phyloP scores from a whole-genome alignment of 257 asterid genomes.

The Ophiorrhiza pumila region DNA sequence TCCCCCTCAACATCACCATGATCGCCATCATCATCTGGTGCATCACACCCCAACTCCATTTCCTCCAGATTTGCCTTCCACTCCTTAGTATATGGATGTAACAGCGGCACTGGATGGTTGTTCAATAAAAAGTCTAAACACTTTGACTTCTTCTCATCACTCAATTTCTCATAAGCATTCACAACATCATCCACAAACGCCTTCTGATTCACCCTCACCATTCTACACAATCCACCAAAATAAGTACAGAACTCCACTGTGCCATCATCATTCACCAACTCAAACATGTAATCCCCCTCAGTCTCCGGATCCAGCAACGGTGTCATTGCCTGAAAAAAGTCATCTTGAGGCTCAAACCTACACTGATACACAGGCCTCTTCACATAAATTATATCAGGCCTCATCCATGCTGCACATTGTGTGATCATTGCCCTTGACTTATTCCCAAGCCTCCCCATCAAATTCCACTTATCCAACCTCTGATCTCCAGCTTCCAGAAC shows the following conservation, averaged over 20 bases:
- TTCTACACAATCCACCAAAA: conserved; percentile 82
- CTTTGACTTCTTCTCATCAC: conserved; percentile 71
- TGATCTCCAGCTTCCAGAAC: conserved; percentile 75
- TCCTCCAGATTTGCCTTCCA: conserved; percentile 96
- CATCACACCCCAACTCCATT: conserved; percentile 96
- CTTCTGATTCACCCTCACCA: conserved; percentile 71
- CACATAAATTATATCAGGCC: conserved; percentile 87
- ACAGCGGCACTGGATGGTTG: conserved; percentile 69
- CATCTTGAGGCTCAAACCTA: conserved; percentile 84
- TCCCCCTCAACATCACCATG: conserved; percentile 28
- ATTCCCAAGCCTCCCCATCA: conserved; percentile 94
- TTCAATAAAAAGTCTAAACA: conserved; percentile 68
- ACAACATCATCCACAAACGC: conserved; percentile 95
- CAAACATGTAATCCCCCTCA: conserved; percentile 63
- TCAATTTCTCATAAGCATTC: conserved; percentile 65
- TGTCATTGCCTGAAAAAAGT: conserved; percentile 52
- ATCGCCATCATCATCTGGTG: conserved; percentile 67
- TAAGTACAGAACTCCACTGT: conserved; percentile 71
- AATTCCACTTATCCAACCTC: conserved; percentile 91
- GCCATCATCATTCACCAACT: conserved; percentile 72
- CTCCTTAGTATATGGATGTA: conserved; percentile 88
- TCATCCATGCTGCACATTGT: conserved; percentile 96
- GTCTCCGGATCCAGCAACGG: conserved; percentile 84
- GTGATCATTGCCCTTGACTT: conserved; percentile 63
- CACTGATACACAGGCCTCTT: conserved; percentile 89